Evolutionary conservation across 2,329 filamentous ascomycete genomes (phyloP), one percentile per base, ranked within the genome.

Genomic region (Aspergillus cejpii): DNA sequence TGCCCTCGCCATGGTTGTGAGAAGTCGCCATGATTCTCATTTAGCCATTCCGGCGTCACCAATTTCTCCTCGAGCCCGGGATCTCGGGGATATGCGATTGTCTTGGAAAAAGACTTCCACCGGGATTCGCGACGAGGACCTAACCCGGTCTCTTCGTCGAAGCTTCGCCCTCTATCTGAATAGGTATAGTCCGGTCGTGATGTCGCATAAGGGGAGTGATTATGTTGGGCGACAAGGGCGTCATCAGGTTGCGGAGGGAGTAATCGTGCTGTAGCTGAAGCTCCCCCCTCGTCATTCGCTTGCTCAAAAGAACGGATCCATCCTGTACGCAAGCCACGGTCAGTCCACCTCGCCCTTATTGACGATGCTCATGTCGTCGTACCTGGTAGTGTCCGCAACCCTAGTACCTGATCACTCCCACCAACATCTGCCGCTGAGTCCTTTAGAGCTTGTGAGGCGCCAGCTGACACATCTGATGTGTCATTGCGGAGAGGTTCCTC

Each of bases 1-100:
- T 61, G 64, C 36, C 74, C 74, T 37, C 77, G 66, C 79, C 80
- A 84, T 17, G 71, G 71, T 27, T 63, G 61, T 4, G 67, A 69
- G 47, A 71, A 74, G 49, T 73, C 66, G 15, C 65, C 67, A 28
- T 69, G 56, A 44, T 74, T 67, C 42, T 68, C 55, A 50, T 69
- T 65, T 51, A 74, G 46, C 70, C 67, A 75, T 41, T 75, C 72
- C 10, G 62, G 53, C 6, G 65, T 64, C 36, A 74, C 72, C 15
- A 62, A 60, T 53, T 72, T 67, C 45, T 65, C 64, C 51, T 69
- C 61, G 11, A 60, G 51, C 3, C 57, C 57, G 26, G 58, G 49
- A n/a, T 61, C 56, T 14, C 57, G 63, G 0, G 71, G 68, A 51
- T 74, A 73, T 39, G 68, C 64, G 24, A 68, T 68, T 1, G 65